Evolutionary conservation across 805 yeast species (phyloP).

Genomic region (Hagleromyces aurorensis): DNA sequence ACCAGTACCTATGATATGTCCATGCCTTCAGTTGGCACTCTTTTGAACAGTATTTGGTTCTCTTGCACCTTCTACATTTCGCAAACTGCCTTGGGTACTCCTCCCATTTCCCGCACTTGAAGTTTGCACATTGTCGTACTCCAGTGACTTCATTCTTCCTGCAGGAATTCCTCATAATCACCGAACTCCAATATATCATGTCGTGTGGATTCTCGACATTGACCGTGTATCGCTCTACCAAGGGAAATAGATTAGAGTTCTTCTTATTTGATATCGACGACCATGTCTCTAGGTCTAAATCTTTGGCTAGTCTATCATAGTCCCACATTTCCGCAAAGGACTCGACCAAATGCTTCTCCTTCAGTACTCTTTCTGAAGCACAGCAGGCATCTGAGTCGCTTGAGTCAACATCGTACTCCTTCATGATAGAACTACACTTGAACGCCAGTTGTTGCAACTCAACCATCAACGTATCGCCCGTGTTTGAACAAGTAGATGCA

Average conservation of each 20-base stretch:
- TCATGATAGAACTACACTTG: no score
- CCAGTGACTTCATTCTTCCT: slow-evolving; percentile 83
- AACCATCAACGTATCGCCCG: no score
- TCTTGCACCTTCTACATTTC: slow-evolving; percentile 86
- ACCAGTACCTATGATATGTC: slow-evolving; percentile 93
- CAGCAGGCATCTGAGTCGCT: no score
- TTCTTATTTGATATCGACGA: slow-evolving; percentile 35
- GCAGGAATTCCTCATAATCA: slow-evolving; percentile 94
- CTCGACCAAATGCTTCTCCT: slow-evolving; percentile 10
- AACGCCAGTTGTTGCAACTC: no score
- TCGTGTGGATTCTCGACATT: slow-evolving; percentile 60
- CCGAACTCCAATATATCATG: slow-evolving; percentile 93
- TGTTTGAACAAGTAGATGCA: no score
- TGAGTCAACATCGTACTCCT: no score
- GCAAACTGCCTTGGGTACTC: slow-evolving; percentile 84
- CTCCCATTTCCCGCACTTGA: slow-evolving; percentile 94
- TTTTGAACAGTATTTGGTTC: slow-evolving; percentile 91
- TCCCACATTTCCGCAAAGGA: slow-evolving; percentile 36
- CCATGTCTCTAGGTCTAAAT: slow-evolving; percentile 17
- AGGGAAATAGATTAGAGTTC: slow-evolving; percentile 70
- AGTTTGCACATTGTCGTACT: slow-evolving; percentile 88
- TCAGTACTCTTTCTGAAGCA: slow-evolving; percentile 6
- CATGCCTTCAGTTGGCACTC: slow-evolving; percentile 89
- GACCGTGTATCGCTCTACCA: slow-evolving; percentile 85
- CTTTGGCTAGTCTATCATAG: slow-evolving; percentile 35